These are phyloP conservation scores for Cyathus striatus DNA, from an alignment of 768 basidiomycete species.

Conservation along the genomic window DNA sequence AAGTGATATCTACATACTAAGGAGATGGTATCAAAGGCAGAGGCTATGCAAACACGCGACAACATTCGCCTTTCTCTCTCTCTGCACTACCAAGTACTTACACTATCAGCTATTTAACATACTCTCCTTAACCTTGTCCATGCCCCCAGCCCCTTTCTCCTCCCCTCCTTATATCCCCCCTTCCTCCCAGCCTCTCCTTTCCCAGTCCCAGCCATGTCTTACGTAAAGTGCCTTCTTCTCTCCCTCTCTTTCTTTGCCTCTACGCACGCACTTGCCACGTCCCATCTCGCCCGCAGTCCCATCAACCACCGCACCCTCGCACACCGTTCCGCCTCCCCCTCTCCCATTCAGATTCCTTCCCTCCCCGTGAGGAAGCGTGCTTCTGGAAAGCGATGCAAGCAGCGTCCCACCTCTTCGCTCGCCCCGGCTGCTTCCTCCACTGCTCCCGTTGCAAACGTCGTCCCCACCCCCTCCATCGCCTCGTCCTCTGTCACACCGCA, in stretches of 20 bases:
- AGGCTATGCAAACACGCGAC: too few species aligned
- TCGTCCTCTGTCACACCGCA: conserved; percentile 1
- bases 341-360: conserved; percentile 14
- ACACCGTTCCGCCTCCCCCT: conserved; percentile 32
- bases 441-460: conserved; percentile 6
- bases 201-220: conserved; percentile 25
- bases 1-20: too few species aligned
- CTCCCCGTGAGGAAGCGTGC: conserved; percentile 21
- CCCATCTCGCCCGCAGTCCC: conserved; percentile 30
- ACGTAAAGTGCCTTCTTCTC: conserved; percentile 37
- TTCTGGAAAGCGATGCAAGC: conserved; percentile 31
- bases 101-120: not conserved
- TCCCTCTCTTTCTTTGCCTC: conserved; percentile 36
- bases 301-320: conserved; percentile 40
- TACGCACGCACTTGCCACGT: conserved; percentile 30
- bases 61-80: too few species aligned
- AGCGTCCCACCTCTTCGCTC: too few species aligned
- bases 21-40: too few species aligned
- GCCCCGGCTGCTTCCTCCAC: conserved; percentile 19
- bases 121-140: too few species aligned
- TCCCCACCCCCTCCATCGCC: conserved; percentile 7
- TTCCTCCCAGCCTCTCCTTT: conserved; percentile 3
- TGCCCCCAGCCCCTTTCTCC: too few species aligned
- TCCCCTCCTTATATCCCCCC: not conserved
- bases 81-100: too few species aligned